Percentiles rank a stretch among this genome's conserved stretches.
These are phyloP conservation scores for Clavulina sp. DNA, from an alignment of 768 basidiomycete species.

Conservation along the genomic window DNA sequence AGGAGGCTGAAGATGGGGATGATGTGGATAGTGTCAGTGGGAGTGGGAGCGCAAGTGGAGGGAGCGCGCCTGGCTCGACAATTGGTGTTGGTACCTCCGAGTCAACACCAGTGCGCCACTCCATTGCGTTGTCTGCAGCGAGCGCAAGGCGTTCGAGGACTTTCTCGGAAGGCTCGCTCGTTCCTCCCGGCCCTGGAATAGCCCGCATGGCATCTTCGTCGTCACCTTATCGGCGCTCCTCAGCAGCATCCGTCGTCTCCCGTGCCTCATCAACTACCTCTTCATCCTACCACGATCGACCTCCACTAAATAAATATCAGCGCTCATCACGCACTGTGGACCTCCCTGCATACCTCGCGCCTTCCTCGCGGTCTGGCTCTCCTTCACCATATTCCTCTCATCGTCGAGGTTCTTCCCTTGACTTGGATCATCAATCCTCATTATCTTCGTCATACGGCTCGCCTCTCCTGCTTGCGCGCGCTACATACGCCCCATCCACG, in stretches of 20 bases:
- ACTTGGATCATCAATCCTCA: no score
- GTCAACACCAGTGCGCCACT: conserved; percentile 27
- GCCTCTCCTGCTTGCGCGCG: conserved; percentile 30
- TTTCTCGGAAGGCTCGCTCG: conserved; percentile 5
- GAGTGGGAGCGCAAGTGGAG: conserved; percentile 24
- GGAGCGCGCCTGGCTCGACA: no score
- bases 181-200: conserved; percentile 9
- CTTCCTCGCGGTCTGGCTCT: no score
- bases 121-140: neutral
- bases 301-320: no score
- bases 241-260: no score
- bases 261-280: no score
- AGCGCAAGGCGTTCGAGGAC: neutral
- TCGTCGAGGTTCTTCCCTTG: no score
- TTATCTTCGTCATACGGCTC: no score
- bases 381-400: no score
- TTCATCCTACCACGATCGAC: no score
- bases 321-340: neutral
- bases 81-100: no score
- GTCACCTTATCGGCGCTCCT: no score
- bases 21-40: conserved; percentile 27
- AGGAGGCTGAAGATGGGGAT: conserved; percentile 39
- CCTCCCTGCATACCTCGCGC: neutral
- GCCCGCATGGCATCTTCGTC: conserved; percentile 25
- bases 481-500: conserved; percentile 24